Evolutionary conservation across 2,329 filamentous ascomycete genomes (phyloP).

Genomic region (Aspergillus persii): DNA sequence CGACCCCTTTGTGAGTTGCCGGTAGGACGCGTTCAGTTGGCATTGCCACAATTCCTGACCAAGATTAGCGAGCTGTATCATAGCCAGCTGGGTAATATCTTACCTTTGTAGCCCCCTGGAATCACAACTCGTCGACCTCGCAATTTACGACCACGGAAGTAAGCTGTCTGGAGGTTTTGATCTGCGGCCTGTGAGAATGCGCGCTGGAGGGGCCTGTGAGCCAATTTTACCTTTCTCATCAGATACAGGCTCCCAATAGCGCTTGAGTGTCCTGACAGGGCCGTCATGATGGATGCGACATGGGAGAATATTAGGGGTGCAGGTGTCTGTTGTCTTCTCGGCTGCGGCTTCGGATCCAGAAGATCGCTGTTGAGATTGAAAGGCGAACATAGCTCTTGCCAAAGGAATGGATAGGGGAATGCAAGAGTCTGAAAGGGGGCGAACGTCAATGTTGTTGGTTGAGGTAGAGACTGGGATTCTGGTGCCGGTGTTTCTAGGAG

Average conservation of each 20-base stretch:
- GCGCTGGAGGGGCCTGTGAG: not conserved
- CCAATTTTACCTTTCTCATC: constrained; percentile 40
- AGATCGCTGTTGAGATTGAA: constrained; percentile 29
- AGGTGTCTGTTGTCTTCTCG: constrained; percentile 32
- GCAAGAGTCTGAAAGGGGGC: not conserved
- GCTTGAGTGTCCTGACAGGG: constrained; percentile 58
- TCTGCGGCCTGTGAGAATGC: constrained; percentile 13
- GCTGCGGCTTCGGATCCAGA: constrained; percentile 19
- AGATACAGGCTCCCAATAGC: constrained; percentile 68
- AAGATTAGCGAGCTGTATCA: not conserved
- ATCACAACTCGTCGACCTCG: constrained; percentile 65
- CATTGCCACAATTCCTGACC: constrained; percentile 57
- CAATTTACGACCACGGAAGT: constrained; percentile 79
- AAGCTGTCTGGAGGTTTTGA: constrained; percentile 51
- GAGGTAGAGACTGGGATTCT: not conserved
- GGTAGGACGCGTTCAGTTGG: constrained; percentile 41
- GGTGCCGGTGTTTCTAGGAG: not conserved
- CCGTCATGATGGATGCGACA: constrained; percentile 79
- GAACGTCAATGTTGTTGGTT: not conserved
- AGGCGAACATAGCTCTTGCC: constrained; percentile 31
- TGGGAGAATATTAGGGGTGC: constrained; percentile 71
- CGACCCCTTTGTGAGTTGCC: constrained; percentile 37
- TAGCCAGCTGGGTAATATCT: not conserved
- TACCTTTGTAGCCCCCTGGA: constrained; percentile 67
- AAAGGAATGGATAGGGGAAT: not conserved